These are phyloP conservation scores for Spathaspora hagerdaliae DNA, from an alignment of 805 yeast genomes.

Conservation along the genomic window DNA sequence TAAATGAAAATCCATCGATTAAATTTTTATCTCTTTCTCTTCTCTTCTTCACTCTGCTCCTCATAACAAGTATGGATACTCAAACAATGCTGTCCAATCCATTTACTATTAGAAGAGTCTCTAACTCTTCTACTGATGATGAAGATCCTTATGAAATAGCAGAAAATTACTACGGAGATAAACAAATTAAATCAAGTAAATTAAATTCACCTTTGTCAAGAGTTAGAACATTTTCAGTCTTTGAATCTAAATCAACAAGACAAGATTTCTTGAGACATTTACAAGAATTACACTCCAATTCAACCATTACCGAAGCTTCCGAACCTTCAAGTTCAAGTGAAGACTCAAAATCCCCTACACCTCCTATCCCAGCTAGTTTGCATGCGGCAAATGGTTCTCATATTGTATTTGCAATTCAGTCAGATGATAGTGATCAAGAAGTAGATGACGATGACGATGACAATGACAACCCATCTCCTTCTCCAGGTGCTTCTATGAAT, in stretches of 20 bases:
- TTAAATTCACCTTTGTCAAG: constrained; percentile 41
- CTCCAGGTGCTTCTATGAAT: neutral
- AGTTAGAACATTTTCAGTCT: constrained; percentile 54
- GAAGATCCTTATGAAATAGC: constrained; percentile 70
- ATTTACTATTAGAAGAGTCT: constrained; percentile 18
- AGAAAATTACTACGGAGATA: constrained; percentile 66
- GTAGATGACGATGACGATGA: neutral
- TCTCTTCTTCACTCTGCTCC: neutral
- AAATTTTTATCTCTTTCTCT: neutral
- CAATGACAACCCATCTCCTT: neutral
- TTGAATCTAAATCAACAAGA: constrained; percentile 14
- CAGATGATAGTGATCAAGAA: neutral
- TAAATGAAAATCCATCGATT: neutral
- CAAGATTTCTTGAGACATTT: constrained; percentile 7
- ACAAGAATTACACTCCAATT: constrained; percentile 5
- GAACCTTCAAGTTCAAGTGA: constrained; percentile 5
- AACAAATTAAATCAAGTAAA: constrained; percentile 28
- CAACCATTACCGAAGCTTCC: constrained; percentile 6
- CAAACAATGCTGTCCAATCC: constrained; percentile 3
- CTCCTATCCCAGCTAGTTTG: neutral
- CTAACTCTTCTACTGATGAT: constrained; percentile 38
- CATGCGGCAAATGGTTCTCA: neutral
- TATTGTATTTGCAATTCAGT: neutral
- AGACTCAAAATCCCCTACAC: constrained; percentile 4
- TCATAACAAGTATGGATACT: neutral